These are phyloP conservation scores for Tardiomyces depauwii DNA, from an alignment of 1,139 yeast species.

Conservation along the genomic window DNA sequence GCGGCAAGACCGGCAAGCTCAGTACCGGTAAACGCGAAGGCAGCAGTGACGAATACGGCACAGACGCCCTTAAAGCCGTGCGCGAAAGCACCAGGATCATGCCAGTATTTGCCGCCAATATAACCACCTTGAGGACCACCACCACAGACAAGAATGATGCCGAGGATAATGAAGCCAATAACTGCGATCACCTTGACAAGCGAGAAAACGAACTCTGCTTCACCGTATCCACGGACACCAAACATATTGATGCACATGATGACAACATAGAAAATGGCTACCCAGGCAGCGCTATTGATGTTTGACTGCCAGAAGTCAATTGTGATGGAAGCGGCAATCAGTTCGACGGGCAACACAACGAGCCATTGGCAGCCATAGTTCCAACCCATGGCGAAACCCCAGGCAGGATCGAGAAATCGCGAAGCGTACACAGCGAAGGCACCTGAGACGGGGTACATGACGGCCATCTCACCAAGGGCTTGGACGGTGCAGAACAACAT, in stretches of 20 bases:
- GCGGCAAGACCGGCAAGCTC: conserved; percentile 77
- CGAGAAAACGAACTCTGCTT: conserved; percentile 59
- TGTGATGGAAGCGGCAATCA: conserved; percentile 70
- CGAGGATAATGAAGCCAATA: conserved; percentile 49
- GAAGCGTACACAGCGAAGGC: conserved; percentile 44
- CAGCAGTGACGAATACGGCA: conserved; percentile 68
- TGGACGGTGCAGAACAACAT: conserved; percentile 43
- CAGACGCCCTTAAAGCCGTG: conserved; percentile 70
- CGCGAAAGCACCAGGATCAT: conserved; percentile 49
- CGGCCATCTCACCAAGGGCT: conserved; percentile 51
- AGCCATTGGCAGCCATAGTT: conserved; percentile 69
- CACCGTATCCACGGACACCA: conserved; percentile 70
- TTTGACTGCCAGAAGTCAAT: conserved; percentile 61
- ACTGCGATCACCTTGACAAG: conserved; percentile 49
- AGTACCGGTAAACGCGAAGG: conserved; percentile 74
- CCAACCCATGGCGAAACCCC: conserved; percentile 33
- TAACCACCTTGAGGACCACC: conserved; percentile 49
- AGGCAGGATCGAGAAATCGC: conserved; percentile 41
- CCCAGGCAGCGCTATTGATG: conserved; percentile 42
- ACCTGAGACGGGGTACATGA: conserved; percentile 52
- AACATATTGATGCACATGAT: conserved; percentile 50
- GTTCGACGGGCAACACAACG: conserved; percentile 63
- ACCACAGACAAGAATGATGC: conserved; percentile 48
- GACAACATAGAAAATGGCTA: conserved; percentile 48
- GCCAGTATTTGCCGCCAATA: conserved; percentile 54